phyloP scores from a whole-genome alignment of 331 rosid species.

The Rosa hybrid region DNA sequence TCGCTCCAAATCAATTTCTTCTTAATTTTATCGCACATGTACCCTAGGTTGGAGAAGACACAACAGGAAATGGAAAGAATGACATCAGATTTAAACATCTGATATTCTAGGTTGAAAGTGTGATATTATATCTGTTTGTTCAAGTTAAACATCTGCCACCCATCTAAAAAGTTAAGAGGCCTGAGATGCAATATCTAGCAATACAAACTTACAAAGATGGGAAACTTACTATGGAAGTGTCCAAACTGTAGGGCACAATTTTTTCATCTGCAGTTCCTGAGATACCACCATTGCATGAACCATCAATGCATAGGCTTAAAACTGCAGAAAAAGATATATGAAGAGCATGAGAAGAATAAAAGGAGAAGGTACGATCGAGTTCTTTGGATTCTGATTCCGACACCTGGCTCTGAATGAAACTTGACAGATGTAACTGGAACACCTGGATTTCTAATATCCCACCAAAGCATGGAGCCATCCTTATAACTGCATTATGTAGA shows the following conservation, averaged over 20 bases:
- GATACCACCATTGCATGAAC: slow-evolving; percentile 77
- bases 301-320: slow-evolving; percentile 71
- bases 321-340: slow-evolving; percentile 49
- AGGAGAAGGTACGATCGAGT: slow-evolving; percentile 1
- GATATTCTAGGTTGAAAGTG: neutral
- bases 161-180: slow-evolving; percentile 5
- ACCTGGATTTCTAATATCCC: slow-evolving; percentile 81
- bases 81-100: neutral
- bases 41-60: slow-evolving; percentile 43
- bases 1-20: slow-evolving; percentile 78
- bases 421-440: slow-evolving; percentile 72
- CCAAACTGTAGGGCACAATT: slow-evolving; percentile 70
- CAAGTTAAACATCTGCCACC: too few species aligned
- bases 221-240: slow-evolving; percentile 72
- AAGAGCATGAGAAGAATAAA: slow-evolving; percentile 12
- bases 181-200: neutral
- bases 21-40: slow-evolving; percentile 55
- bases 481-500: slow-evolving; percentile 58
- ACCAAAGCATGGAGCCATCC: slow-evolving; percentile 97
- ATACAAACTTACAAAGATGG: neutral
- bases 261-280: slow-evolving; percentile 94
- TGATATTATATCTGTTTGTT: neutral
- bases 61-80: neutral
- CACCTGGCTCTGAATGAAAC: slow-evolving; percentile 92
- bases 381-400: slow-evolving; percentile 17